These are phyloP conservation scores for Colletotrichum coccodes DNA, from an alignment of 2,329 filamentous ascomycete genomes.

Conservation along the genomic window DNA sequence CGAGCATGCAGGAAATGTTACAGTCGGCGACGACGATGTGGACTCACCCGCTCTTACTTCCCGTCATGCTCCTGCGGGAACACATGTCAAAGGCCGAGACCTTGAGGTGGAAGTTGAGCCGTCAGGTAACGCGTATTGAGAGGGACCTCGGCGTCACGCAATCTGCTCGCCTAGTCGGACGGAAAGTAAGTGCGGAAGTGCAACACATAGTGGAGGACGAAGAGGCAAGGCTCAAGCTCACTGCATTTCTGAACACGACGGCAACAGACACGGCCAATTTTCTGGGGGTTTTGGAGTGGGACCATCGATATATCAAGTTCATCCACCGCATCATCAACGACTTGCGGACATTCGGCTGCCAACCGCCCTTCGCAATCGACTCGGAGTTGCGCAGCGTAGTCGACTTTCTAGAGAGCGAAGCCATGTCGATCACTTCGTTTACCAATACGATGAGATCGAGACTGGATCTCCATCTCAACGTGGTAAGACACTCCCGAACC, in stretches of 20 bases:
- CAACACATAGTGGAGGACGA: not conserved
- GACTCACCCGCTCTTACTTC: not conserved
- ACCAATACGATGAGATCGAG: not conserved
- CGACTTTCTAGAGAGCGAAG: not conserved
- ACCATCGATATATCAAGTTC: not conserved
- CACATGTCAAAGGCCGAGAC: not conserved
- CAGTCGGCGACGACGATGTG: not conserved
- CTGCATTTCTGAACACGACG: not conserved
- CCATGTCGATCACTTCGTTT: not conserved
- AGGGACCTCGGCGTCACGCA: not conserved
- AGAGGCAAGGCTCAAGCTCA: not conserved
- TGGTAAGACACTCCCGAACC: not conserved
- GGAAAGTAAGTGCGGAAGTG: too few relatives aligned
- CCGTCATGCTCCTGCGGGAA: not conserved
- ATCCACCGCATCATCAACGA: not conserved
- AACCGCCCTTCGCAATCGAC: not conserved
- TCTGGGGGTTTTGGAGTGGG: not conserved
- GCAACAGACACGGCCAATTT: not conserved
- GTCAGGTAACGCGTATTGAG: not conserved
- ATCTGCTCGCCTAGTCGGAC: not conserved
- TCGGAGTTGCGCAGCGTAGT: not conserved
- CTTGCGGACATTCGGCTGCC: not conserved
- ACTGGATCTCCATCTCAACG: not conserved
- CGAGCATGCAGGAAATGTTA: not conserved
- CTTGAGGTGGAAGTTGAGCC: not conserved